phyloP scores from a whole-genome alignment of 1,139 yeast species.

The Pichia terricola region DNA sequence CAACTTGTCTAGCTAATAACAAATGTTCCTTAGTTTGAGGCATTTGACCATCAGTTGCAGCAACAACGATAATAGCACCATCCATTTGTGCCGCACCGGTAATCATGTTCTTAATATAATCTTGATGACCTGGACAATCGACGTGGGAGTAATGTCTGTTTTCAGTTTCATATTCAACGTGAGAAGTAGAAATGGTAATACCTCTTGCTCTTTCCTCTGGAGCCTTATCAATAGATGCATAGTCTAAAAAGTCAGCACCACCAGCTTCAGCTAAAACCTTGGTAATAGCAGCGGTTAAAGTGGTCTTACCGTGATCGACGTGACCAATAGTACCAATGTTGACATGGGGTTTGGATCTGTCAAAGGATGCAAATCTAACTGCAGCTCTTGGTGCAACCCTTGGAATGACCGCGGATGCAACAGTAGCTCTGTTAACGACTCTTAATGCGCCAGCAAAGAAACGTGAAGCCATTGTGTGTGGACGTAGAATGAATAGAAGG shows the following conservation, averaged over 20 bases:
- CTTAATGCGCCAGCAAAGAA: constrained; percentile 21
- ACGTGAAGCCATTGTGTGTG: constrained; percentile 23
- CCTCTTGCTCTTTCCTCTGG: constrained; percentile 99
- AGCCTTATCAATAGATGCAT: constrained; percentile 90
- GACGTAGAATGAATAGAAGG: not conserved
- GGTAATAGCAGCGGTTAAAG: constrained; percentile 97
- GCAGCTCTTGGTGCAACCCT: constrained; percentile 16
- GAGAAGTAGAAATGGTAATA: constrained; percentile 96
- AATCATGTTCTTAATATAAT: constrained; percentile 97
- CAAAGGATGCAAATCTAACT: constrained; percentile 57
- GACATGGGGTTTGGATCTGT: constrained; percentile 91
- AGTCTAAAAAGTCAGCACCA: constrained; percentile 90
- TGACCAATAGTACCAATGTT: constrained; percentile 95
- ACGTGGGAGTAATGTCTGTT: constrained; percentile 95
- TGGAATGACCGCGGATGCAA: constrained; percentile 12
- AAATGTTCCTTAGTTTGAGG: constrained; percentile 99
- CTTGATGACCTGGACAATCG: constrained; percentile 98
- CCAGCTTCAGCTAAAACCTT: constrained; percentile 83
- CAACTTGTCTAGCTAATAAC: constrained; percentile 97
- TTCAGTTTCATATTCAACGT: constrained; percentile 88
- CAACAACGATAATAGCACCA: constrained; percentile 98
- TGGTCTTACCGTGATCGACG: constrained; percentile 98
- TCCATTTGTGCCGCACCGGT: constrained; percentile 99
- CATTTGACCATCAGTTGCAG: constrained; percentile 99
- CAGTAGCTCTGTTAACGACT: constrained; percentile 20